phyloP scores from a whole-genome alignment of 495 filamentous ascomycete genomes.

The Penicillium waksmanii region DNA sequence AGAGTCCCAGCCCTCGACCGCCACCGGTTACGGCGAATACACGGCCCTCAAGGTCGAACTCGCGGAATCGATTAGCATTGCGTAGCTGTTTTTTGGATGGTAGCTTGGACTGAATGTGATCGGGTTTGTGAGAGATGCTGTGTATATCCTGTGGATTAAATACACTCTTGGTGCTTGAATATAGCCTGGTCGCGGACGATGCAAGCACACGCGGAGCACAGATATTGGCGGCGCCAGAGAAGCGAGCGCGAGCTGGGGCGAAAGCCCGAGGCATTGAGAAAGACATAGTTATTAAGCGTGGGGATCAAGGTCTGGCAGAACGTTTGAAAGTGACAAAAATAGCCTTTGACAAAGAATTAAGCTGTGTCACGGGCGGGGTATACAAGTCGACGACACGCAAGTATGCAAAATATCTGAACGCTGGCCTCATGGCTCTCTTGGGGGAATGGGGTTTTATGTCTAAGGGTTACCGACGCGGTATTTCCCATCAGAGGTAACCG shows the following conservation, averaged over 20 bases:
- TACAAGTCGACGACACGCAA: slow-evolving; percentile 5
- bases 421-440: neutral
- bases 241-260: slow-evolving; percentile 18
- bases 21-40: slow-evolving; percentile 68
- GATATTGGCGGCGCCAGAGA: slow-evolving; percentile 18
- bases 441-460: slow-evolving; percentile 20
- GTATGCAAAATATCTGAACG: slow-evolving; percentile 6
- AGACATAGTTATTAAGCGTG: slow-evolving; percentile 16
- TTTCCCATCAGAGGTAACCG: slow-evolving; percentile 27
- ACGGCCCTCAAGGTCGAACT: slow-evolving; percentile 60
- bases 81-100: slow-evolving; percentile 26
- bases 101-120: slow-evolving; percentile 42
- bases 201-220: slow-evolving; percentile 10
- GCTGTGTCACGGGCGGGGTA: neutral
- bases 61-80: slow-evolving; percentile 40
- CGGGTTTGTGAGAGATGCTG: slow-evolving; percentile 23
- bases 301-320: neutral
- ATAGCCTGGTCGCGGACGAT: slow-evolving; percentile 19
- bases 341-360: neutral
- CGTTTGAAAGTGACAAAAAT: neutral
- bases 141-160: slow-evolving; percentile 25
- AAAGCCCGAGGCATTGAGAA: slow-evolving; percentile 16
- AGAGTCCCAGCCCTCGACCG: slow-evolving; percentile 64
- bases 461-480: slow-evolving; percentile 16
- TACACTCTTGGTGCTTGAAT: slow-evolving; percentile 20